Conservation (phyloP, 2,329 filamentous ascomycete species). For the Talaromyces funiculosus region DNA sequence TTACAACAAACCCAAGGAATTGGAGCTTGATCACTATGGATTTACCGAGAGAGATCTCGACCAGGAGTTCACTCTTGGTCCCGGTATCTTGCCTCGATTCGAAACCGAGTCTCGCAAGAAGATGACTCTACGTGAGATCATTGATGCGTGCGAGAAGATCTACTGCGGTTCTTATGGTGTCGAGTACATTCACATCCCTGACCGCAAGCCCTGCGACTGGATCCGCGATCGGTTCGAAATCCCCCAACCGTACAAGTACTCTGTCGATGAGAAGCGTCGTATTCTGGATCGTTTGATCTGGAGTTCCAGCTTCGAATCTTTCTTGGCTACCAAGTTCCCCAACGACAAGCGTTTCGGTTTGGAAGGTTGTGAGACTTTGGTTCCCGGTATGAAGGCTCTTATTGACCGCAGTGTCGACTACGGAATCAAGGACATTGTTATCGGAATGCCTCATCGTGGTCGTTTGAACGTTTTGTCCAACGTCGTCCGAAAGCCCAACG, state of each 20-base stretch:
- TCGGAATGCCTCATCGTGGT: slow-evolving; percentile 98
- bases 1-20: slow-evolving; percentile 83
- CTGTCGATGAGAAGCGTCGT: slow-evolving; percentile 94
- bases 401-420: slow-evolving; percentile 98
- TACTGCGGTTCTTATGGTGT: slow-evolving; percentile 98
- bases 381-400: slow-evolving; percentile 97
- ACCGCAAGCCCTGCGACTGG: slow-evolving; percentile 97
- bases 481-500: slow-evolving; percentile 97
- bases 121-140: slow-evolving; percentile 94
- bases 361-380: slow-evolving; percentile 92
- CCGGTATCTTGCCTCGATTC: slow-evolving; percentile 92
- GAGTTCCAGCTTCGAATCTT: slow-evolving; percentile 95
- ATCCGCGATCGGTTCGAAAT: slow-evolving; percentile 91
- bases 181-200: slow-evolving; percentile 98
- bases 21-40: slow-evolving; percentile 87
- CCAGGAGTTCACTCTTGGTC: slow-evolving; percentile 83
- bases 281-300: slow-evolving; percentile 97
- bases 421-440: slow-evolving; percentile 97
- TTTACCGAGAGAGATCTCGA: slow-evolving; percentile 94
- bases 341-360: slow-evolving; percentile 99
- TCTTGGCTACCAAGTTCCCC: slow-evolving; percentile 94
- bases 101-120: slow-evolving; percentile 82
- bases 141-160: slow-evolving; percentile 85
- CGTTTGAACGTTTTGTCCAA: slow-evolving; percentile 97
- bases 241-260: slow-evolving; percentile 92